Conservation (phyloP, 257 asterid genomes). For the Parsonsia alboflavescens region DNA sequence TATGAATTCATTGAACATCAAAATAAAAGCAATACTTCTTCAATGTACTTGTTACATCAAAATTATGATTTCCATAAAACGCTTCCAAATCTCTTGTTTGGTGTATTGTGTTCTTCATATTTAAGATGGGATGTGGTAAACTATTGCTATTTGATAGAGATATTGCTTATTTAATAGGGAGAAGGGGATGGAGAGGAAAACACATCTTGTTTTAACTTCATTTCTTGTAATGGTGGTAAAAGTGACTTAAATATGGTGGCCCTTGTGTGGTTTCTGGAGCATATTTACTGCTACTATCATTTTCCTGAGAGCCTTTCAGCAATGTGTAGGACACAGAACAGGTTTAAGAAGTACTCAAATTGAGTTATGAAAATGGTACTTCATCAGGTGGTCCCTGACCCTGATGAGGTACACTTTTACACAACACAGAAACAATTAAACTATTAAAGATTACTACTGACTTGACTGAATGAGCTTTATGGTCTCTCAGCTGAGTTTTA, state of each 20-base stretch:
- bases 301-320: neutral
- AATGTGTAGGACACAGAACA: neutral
- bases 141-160: constrained; percentile 15
- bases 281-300: constrained; percentile 14
- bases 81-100: constrained; percentile 10
- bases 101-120: neutral
- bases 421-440: neutral
- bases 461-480: constrained; percentile 8
- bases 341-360: constrained; percentile 7
- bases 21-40: neutral
- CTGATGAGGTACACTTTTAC: neutral
- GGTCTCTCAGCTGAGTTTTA: neutral
- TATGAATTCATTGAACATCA: neutral
- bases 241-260: neutral
- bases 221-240: constrained; percentile 14
- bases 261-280: neutral
- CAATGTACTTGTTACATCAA: constrained; percentile 15
- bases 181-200: neutral
- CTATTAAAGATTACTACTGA: neutral
- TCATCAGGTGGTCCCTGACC: constrained; percentile 15
- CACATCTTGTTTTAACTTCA: neutral
- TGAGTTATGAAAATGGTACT: constrained; percentile 3
- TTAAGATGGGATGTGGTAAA: constrained; percentile 8
- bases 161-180: constrained; percentile 9
- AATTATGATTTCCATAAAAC: neutral